Percentiles rank a stretch among this genome's conserved stretches.
These are phyloP conservation scores for Fagopyrum esculentum DNA, from an alignment of 148 eudicot species.

Conservation along the genomic window DNA sequence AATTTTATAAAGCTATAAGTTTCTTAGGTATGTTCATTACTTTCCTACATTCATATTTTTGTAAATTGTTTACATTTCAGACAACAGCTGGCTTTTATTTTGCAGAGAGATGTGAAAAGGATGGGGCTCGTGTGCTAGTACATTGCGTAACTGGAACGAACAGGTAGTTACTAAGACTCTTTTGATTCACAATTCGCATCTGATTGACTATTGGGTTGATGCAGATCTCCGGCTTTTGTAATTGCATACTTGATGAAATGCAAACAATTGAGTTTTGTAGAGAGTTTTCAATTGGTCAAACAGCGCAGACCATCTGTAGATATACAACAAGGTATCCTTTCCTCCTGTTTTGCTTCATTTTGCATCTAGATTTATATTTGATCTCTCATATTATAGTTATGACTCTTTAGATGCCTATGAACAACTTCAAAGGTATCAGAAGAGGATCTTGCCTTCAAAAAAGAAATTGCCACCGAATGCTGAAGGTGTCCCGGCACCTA, in stretches of 20 bases:
- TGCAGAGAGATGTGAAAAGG: slow-evolving; percentile 89
- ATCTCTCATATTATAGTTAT: neutral
- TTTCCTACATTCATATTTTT: too few species aligned
- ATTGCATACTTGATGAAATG: too few species aligned
- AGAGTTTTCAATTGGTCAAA: too few species aligned
- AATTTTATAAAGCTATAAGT: slow-evolving; percentile 60
- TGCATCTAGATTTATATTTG: neutral
- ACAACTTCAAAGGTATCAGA: slow-evolving; percentile 62
- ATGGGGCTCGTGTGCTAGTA: slow-evolving; percentile 85
- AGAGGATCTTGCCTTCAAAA: slow-evolving; percentile 42
- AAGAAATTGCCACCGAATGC: slow-evolving; percentile 36
- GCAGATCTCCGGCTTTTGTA: too few species aligned
- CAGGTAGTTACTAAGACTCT: slow-evolving; percentile 35
- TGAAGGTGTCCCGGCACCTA: slow-evolving; percentile 33
- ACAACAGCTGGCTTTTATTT: slow-evolving; percentile 2
- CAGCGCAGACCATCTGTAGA: too few species aligned
- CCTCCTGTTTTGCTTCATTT: too few species aligned
- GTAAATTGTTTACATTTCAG: neutral
- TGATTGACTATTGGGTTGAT: too few species aligned
- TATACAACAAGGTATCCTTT: too few species aligned
- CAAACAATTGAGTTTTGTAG: too few species aligned
- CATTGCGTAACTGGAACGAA: slow-evolving; percentile 94
- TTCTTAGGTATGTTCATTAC: slow-evolving; percentile 53
- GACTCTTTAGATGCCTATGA: slow-evolving; percentile 40
- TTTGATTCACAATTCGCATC: too few species aligned